These are phyloP conservation scores for Lichtheimia ornata DNA, from an alignment of 371 early-diverging fungal species.

Conservation along the genomic window DNA sequence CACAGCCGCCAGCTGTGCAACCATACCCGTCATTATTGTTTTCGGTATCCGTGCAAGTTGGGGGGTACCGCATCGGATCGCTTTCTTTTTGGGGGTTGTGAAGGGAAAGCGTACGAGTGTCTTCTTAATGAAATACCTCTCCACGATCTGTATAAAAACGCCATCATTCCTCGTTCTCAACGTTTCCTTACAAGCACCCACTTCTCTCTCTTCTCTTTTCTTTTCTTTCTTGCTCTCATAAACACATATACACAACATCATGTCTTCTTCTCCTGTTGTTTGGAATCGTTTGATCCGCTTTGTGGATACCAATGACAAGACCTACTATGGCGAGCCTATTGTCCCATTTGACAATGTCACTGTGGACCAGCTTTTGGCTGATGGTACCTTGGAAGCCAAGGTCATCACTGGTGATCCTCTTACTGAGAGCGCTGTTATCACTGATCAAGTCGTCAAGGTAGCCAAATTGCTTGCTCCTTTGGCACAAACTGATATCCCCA, in stretches of 20 bases:
- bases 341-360: conserved; percentile 13
- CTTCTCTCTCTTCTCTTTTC: not conserved
- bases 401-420: conserved; percentile 45
- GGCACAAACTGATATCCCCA: conserved; percentile 22
- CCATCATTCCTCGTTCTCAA: no score
- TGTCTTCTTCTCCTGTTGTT: conserved; percentile 9
- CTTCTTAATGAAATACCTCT: no score
- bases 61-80: no score
- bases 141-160: no score
- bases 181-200: no score
- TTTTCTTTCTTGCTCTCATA: not conserved
- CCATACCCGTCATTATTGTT: no score
- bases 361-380: conserved; percentile 26
- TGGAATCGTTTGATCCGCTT: conserved; percentile 34
- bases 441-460: conserved; percentile 42
- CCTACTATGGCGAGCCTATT: conserved; percentile 25
- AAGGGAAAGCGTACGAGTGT: no score
- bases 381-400: conserved; percentile 37
- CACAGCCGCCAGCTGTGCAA: no score
- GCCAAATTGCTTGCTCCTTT: conserved; percentile 47
- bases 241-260: not conserved
- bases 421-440: conserved; percentile 30
- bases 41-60: no score
- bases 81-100: no score
- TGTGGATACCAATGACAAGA: conserved; percentile 22